Base-by-base conservation (phyloP, 176 grass and related monocot genomes). In the Metroxylon sagu region DNA sequence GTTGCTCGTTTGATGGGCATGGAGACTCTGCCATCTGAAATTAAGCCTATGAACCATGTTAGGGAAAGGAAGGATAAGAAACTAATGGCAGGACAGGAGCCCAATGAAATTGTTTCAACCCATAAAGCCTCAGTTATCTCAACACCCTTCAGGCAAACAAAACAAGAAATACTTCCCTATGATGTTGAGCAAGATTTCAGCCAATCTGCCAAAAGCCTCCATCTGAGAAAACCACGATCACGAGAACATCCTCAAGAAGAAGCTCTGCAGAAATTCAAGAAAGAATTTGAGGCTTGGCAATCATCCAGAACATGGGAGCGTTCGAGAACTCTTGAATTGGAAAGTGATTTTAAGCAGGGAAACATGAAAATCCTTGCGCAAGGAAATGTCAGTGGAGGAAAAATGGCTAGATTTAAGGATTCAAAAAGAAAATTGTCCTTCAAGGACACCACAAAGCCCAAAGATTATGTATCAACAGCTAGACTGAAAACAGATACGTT, bases 201-300 rank as follows among this genome's bases (percentile, higher is more conserved):
- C 19, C 51, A 6, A 19, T 52, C 31, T n/a, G 21, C 14, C 17
- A 39, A 6, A 18, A 43, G 14, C 52, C 51, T 25, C 4, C 60
- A 79, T 25, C 68, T 76, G 66, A 39, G 21, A 14, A 96, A 90
- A 55, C 84, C 56, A 58, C 63, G 62, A 18, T 61, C 81, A 5
- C 76, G 94, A 25, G 85, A 98, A 67, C 94, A 98, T 64, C 94
- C 94, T 8, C 94, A 98, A 74, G 94, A 98, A 67, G 94, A 93
- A 73, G 67, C 78, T 49, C 77, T 98, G 82, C 88, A 98, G 79
- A 98, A 84, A 53, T 98, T 98, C 79, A 98, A 93, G 65, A 86
- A 77, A 69, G 87, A 98, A 23, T 98, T 98, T 5, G 71, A 92
- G 71, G 82, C 79, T 14, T 98, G 94, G 94, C 94, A 93, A 82